phyloP scores from a whole-genome alignment of 73 alveolate genomes.

The Symbiodinium pilosum region DNA sequence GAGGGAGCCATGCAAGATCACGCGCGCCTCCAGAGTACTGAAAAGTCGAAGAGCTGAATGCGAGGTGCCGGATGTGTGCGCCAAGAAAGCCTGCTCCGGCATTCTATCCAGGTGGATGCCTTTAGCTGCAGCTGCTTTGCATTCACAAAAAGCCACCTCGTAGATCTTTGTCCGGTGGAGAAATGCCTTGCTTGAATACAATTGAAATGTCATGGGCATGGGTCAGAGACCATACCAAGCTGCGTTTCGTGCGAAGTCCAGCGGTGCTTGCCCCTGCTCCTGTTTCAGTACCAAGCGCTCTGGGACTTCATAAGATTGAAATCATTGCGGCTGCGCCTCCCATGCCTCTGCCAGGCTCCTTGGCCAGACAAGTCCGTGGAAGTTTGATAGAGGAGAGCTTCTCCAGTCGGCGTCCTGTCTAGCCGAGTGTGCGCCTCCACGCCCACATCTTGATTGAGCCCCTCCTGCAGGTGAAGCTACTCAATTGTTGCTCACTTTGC shows the following conservation, averaged over 20 bases:
- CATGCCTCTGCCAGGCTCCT: constrained; percentile 85
- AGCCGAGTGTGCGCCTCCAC: constrained; percentile 68
- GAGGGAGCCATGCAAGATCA: not conserved
- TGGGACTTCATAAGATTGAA: not conserved
- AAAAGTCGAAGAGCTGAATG: constrained; percentile 83
- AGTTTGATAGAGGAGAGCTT: too few species aligned
- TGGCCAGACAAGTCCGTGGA: too few species aligned
- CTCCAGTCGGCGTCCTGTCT: not conserved
- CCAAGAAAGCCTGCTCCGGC: constrained; percentile 27
- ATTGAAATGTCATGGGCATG: too few species aligned
- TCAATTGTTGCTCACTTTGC: too few species aligned
- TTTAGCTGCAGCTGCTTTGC: not conserved
- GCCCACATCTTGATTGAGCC: constrained; percentile 12
- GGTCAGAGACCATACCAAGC: not conserved
- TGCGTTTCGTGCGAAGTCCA: constrained; percentile 60
- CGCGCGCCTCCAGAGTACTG: constrained; percentile 69
- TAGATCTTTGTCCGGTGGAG: constrained; percentile 80
- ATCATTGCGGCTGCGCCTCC: not conserved
- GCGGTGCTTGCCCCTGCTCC: constrained; percentile 76
- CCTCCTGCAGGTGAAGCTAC: not conserved
- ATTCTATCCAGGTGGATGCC: not conserved
- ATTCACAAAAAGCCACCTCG: constrained; percentile 28
- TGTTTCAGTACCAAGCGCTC: not conserved
- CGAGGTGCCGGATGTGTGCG: constrained; percentile 40
- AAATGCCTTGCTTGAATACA: constrained; percentile 4